Percentiles rank a stretch among this genome's conserved stretches.
These are phyloP conservation scores for Lactarius tabidus DNA, from an alignment of 768 basidiomycete genomes.

Conservation along the genomic window DNA sequence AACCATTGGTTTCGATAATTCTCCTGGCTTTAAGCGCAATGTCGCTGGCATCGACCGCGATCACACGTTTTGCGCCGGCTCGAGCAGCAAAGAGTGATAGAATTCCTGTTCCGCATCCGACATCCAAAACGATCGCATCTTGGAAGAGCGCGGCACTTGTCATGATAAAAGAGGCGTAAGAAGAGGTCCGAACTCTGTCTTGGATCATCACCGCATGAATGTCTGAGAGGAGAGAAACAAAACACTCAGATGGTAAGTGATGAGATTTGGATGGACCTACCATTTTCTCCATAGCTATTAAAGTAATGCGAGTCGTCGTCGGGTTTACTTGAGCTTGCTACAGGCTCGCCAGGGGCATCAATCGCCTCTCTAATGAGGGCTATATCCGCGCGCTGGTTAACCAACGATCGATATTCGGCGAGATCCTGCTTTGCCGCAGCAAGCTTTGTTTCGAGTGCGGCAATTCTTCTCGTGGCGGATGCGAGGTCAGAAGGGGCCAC, in stretches of 20 bases:
- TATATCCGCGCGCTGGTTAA: slow-evolving; percentile 51
- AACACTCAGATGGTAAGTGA: neutral
- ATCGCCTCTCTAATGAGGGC: slow-evolving; percentile 42
- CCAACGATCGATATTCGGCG: slow-evolving; percentile 54
- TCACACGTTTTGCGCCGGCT: slow-evolving; percentile 85
- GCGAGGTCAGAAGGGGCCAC: slow-evolving; percentile 33
- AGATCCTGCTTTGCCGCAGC: slow-evolving; percentile 56
- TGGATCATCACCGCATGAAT: slow-evolving; percentile 97
- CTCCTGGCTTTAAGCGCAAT: slow-evolving; percentile 49
- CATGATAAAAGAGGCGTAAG: slow-evolving; percentile 89
- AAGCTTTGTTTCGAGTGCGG: slow-evolving; percentile 58
- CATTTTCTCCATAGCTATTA: slow-evolving; percentile 83
- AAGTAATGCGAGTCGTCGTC: slow-evolving; percentile 97
- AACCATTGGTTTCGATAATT: slow-evolving; percentile 47
- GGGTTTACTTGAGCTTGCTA: slow-evolving; percentile 33
- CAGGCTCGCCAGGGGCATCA: slow-evolving; percentile 32
- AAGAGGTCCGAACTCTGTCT: slow-evolving; percentile 89
- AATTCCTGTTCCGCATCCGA: slow-evolving; percentile 95
- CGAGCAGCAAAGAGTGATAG: slow-evolving; percentile 86
- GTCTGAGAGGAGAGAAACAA: slow-evolving; percentile 43
- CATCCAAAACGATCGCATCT: slow-evolving; percentile 86
- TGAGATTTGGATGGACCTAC: slow-evolving; percentile 37
- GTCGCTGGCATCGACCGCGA: slow-evolving; percentile 87
- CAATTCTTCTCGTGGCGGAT: slow-evolving; percentile 44
- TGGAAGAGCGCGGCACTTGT: slow-evolving; percentile 77